These are phyloP conservation scores for Arthroderma sp. DNA, from an alignment of 2,329 filamentous ascomycete genomes.

Conservation along the genomic window DNA sequence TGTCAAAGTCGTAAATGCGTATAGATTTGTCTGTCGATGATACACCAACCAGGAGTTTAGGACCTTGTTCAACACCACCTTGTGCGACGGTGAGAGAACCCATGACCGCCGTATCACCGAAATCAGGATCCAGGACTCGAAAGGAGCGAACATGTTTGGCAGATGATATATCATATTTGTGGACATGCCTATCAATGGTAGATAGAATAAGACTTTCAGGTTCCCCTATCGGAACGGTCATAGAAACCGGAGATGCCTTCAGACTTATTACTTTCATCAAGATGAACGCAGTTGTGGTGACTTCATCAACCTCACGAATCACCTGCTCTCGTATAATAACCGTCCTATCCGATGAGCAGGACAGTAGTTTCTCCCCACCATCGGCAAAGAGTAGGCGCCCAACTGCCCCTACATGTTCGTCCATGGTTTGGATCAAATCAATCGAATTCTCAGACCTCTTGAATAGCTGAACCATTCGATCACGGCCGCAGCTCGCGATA, in stretches of 20 bases:
- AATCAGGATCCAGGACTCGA: constrained; percentile 69
- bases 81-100: constrained; percentile 54
- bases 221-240: constrained; percentile 55
- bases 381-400: constrained; percentile 62
- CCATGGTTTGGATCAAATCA: constrained; percentile 76
- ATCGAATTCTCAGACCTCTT: constrained; percentile 46
- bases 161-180: constrained; percentile 47
- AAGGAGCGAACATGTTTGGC: constrained; percentile 62
- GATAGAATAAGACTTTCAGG: constrained; percentile 44
- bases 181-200: constrained; percentile 49
- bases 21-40: constrained; percentile 95
- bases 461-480: constrained; percentile 91
- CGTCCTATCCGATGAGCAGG: constrained; percentile 78
- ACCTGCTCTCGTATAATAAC: constrained; percentile 70
- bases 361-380: constrained; percentile 59
- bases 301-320: constrained; percentile 43
- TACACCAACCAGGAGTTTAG: constrained; percentile 64
- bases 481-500: constrained; percentile 71
- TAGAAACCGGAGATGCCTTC: constrained; percentile 76
- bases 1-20: constrained; percentile 68
- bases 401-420: constrained; percentile 82
- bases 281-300: constrained; percentile 58
- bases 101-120: constrained; percentile 67
- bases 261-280: constrained; percentile 65
- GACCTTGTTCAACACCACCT: constrained; percentile 43